Percentiles rank a stretch among this genome's conserved stretches.
Conservation (phyloP, 1,284 basidiomycete species). For the Boletus hoseneyae region DNA sequence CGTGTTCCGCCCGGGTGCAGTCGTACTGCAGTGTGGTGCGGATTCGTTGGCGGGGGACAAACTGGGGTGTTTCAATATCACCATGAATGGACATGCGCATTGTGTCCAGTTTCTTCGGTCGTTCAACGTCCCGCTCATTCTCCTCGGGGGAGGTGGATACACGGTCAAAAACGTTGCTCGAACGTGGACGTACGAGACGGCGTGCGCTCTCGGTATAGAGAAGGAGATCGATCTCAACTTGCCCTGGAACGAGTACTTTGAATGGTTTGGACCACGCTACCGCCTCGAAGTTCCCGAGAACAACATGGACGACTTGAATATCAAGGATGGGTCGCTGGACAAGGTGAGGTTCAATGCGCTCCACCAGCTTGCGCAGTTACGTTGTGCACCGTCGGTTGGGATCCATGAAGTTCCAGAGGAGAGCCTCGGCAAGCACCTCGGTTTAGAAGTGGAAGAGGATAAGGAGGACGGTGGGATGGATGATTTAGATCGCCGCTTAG, state of each 20-base stretch:
- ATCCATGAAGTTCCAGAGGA: conserved; percentile 82
- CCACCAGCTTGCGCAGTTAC: conserved; percentile 75
- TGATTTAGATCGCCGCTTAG: conserved; percentile 63
- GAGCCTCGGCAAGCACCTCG: conserved; percentile 60
- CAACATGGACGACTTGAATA: conserved; percentile 94
- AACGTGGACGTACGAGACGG: conserved; percentile 97
- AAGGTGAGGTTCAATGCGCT: conserved; percentile 78
- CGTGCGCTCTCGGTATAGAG: conserved; percentile 85
- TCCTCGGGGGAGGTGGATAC: conserved; percentile 95
- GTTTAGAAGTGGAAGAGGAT: conserved; percentile 39
- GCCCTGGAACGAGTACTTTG: conserved; percentile 96
- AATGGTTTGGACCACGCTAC: conserved; percentile 97
- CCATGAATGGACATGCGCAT: conserved; percentile 91
- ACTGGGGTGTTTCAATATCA: conserved; percentile 94
- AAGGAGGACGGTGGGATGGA: conserved; percentile 46
- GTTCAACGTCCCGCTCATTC: conserved; percentile 85
- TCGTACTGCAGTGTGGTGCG: conserved; percentile 94
- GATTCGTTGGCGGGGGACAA: conserved; percentile 96
- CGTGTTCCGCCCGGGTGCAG: conserved; percentile 84
- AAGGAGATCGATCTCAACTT: conserved; percentile 75
- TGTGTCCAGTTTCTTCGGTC: conserved; percentile 87
- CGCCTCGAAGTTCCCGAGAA: conserved; percentile 87
- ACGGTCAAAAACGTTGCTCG: conserved; percentile 95
- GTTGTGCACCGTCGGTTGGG: conserved; percentile 83
- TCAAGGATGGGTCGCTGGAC: conserved; percentile 79